Conservation (phyloP, 2,329 filamentous ascomycete genomes). For the Exophiala calicioides region DNA sequence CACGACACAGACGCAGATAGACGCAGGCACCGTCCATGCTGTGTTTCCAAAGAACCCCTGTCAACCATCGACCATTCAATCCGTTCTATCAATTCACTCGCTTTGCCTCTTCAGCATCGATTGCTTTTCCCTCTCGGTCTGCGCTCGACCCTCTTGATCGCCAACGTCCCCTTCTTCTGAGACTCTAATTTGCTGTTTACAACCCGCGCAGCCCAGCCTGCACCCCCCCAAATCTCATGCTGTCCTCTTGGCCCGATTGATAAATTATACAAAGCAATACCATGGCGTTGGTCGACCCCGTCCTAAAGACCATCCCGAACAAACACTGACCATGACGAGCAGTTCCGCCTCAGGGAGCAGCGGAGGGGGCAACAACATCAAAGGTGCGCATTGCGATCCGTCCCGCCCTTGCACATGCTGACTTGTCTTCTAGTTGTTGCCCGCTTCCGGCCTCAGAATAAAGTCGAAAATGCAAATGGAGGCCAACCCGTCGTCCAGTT, state of each 20-base stretch:
- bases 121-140: not conserved
- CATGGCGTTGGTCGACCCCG: conserved; percentile 24
- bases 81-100: too few species aligned
- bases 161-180: conserved; percentile 4
- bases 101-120: too few species aligned
- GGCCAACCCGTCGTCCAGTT: conserved; percentile 91
- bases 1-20: too few species aligned
- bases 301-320: not conserved
- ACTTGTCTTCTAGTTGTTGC: conserved; percentile 72
- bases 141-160: not conserved
- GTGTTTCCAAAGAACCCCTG: too few species aligned
- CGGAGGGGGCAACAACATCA: conserved; percentile 51
- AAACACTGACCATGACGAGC: conserved; percentile 11
- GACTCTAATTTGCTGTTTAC: too few species aligned
- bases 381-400: conserved; percentile 44
- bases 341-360: conserved; percentile 35
- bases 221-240: conserved; percentile 19
- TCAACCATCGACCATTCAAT: too few species aligned
- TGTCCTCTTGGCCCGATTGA: conserved; percentile 27
- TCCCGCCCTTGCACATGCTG: conserved; percentile 9
- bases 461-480: conserved; percentile 83
- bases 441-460: conserved; percentile 96
- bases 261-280: conserved; percentile 7
- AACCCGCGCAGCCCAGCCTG: conserved; percentile 16
- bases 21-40: too few species aligned